Evolutionary conservation across 1,139 yeast species (phyloP).

Genomic region (Saccharomyces hybrid): DNA sequence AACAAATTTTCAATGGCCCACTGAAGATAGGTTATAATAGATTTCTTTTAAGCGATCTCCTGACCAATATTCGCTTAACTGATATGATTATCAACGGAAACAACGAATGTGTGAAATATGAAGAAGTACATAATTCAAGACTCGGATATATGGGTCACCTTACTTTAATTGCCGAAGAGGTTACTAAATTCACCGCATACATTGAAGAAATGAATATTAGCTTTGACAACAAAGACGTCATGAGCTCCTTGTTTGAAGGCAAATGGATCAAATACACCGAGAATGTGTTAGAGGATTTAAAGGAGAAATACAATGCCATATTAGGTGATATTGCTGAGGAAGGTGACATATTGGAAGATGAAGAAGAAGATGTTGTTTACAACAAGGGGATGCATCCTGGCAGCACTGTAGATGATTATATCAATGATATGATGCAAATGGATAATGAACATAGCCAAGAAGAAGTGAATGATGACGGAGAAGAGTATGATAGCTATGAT

Average conservation of each 20-base stretch:
- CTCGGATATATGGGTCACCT: constrained; percentile 97
- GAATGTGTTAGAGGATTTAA: constrained; percentile 73
- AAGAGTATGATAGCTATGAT: constrained; percentile 12
- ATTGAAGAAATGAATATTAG: constrained; percentile 33
- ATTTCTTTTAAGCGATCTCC: constrained; percentile 77
- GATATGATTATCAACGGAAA: constrained; percentile 80
- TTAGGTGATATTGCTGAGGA: constrained; percentile 60
- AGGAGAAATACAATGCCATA: constrained; percentile 93
- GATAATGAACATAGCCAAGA: constrained; percentile 16
- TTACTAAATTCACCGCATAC: constrained; percentile 66
- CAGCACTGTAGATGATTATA: constrained; percentile 7
- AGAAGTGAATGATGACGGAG: constrained; percentile 13
- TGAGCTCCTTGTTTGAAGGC: constrained; percentile 37
- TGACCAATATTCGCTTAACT: constrained; percentile 74
- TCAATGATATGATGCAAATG: constrained; percentile 12
- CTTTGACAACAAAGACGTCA: constrained; percentile 25
- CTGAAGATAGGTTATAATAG: constrained; percentile 84
- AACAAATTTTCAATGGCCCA: constrained; percentile 90
- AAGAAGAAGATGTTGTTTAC: constrained; percentile 28
- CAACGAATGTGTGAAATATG: constrained; percentile 61
- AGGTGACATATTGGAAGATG: constrained; percentile 25
- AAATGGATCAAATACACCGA: constrained; percentile 83
- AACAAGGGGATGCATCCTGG: constrained; percentile 4
- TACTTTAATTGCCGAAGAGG: constrained; percentile 92
- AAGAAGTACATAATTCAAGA: constrained; percentile 50